These are phyloP conservation scores for slime mould (Dictyostelium discoideum) DNA, from an alignment of 78 protist species.

Conservation along the genomic window dicty_2.7 NC_007089.4:4655501-4656000, in stretches of 20 bases:
- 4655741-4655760: slow-evolving; percentile 46
- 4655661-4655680: slow-evolving; percentile 56
- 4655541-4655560: slow-evolving; percentile 38
- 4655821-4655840: too few species aligned
- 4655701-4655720: slow-evolving; percentile 45
- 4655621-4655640: slow-evolving; percentile 26
- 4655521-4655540: slow-evolving; percentile 8
- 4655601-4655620: slow-evolving; percentile 14
- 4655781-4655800: slow-evolving; percentile 46
- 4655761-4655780: slow-evolving; percentile 14
- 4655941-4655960: background rate
- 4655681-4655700: slow-evolving; percentile 16
- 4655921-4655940: background rate
- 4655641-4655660: slow-evolving; percentile 36
- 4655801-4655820: background rate
- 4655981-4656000: background rate
- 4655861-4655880: too few species aligned
- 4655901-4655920: too few species aligned
- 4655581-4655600: slow-evolving; percentile 6
- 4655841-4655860: too few species aligned
- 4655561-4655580: slow-evolving; percentile 27
- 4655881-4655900: too few species aligned
- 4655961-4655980: too few species aligned
- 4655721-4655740: slow-evolving; percentile 23
- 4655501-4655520: slow-evolving; percentile 1